Conservation (phyloP, 257 asterid species). For the Solanum dulcamara region DNA sequence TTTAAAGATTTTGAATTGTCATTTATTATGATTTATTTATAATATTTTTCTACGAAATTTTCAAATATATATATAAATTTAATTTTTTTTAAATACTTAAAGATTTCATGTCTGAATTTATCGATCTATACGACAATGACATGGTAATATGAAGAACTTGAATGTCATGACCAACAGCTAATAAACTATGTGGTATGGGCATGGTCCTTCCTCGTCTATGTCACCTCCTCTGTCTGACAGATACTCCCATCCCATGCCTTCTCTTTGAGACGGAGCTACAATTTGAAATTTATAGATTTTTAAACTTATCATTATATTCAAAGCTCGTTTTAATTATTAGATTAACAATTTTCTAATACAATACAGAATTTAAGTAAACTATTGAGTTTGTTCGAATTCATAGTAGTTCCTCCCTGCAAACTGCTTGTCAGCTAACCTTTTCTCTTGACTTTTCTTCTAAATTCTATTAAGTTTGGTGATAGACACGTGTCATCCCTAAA, state of each 20-base stretch:
- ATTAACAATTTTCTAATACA: not conserved
- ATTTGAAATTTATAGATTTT: not conserved
- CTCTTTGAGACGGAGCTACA: not conserved
- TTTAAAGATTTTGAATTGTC: too few species aligned
- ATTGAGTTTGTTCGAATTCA: not conserved
- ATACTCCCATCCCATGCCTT: not conserved
- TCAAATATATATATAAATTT: too few species aligned
- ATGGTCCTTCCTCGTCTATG: not conserved
- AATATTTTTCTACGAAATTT: too few species aligned
- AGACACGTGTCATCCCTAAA: too few species aligned
- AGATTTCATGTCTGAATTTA: not conserved
- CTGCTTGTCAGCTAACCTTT: too few species aligned
- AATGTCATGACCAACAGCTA: not conserved
- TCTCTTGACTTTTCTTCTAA: too few species aligned
- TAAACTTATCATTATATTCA: not conserved
- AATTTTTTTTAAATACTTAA: too few species aligned
- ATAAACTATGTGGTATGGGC: not conserved
- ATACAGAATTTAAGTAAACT: not conserved
- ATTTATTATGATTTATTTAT: not conserved
- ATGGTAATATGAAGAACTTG: not conserved
- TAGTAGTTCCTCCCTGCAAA: too few species aligned
- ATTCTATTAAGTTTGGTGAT: too few species aligned
- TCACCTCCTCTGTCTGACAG: not conserved
- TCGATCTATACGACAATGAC: not conserved
- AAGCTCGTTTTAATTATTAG: not conserved